Percentiles rank a stretch among this genome's conserved stretches.
phyloP scores from a whole-genome alignment of 2,329 filamentous ascomycete genomes.

The Coniochaeta pulveracea region DNA sequence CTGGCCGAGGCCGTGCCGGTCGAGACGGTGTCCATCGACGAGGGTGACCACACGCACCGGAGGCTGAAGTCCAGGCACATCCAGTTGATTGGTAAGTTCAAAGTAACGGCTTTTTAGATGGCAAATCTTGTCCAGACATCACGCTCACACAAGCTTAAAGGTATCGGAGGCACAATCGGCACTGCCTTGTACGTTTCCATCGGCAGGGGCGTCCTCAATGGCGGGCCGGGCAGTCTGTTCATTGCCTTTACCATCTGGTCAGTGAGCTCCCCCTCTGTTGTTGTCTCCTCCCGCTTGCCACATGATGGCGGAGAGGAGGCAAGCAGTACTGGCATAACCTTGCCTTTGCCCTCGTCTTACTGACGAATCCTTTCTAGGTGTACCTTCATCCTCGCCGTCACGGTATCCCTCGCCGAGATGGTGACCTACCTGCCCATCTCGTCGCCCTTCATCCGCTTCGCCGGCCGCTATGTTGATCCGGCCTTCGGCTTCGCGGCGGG shows the following conservation, averaged over 20 bases:
- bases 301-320: too few species aligned
- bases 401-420: slow-evolving; percentile 60
- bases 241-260: slow-evolving; percentile 51
- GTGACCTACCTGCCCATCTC: slow-evolving; percentile 67
- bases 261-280: too few species aligned
- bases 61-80: slow-evolving; percentile 45
- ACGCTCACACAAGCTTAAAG: slow-evolving; percentile 19
- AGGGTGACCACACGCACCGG: slow-evolving; percentile 33
- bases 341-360: slow-evolving; percentile 6
- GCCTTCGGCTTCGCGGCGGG: slow-evolving; percentile 63
- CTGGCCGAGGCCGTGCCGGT: slow-evolving; percentile 5
- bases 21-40: slow-evolving; percentile 6
- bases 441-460: slow-evolving; percentile 68
- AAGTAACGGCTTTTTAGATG: too few species aligned
- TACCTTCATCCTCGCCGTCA: slow-evolving; percentile 47
- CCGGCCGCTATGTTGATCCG: slow-evolving; percentile 64
- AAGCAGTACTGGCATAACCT: too few species aligned
- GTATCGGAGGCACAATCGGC: slow-evolving; percentile 54
- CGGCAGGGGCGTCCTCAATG: slow-evolving; percentile 43
- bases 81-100: slow-evolving; percentile 32
- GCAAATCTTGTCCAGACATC: too few species aligned
- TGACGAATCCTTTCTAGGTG: too few species aligned
- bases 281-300: too few species aligned
- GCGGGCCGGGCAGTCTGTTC: slow-evolving; percentile 47
- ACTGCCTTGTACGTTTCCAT: slow-evolving; percentile 51